phyloP scores from a whole-genome alignment of 176 grass and related monocot species.

The Cocos nucifera region DNA sequence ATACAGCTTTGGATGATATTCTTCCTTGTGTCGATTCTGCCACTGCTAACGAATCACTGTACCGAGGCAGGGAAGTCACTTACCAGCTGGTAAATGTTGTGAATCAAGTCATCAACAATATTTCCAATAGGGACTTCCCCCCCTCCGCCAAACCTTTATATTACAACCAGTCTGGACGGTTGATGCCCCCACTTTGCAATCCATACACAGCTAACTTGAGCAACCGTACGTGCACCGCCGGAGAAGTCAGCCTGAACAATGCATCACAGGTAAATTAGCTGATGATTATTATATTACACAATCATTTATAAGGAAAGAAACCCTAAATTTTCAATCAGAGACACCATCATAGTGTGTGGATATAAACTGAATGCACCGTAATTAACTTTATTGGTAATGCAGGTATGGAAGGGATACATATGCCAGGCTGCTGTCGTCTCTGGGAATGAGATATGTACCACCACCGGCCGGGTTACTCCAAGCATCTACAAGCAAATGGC shows the following conservation, averaged over 20 bases:
- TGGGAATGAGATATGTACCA: constrained; percentile 46
- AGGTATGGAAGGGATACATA: constrained; percentile 60
- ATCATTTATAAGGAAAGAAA: neutral
- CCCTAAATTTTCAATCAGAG: too few species aligned
- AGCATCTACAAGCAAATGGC: constrained; percentile 63
- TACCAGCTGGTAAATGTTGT: constrained; percentile 70
- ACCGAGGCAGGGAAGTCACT: constrained; percentile 71
- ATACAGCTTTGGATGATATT: constrained; percentile 78
- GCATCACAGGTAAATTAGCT: constrained; percentile 36
- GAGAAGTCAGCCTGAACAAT: constrained; percentile 48
- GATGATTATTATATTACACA: neutral
- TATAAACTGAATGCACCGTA: too few species aligned
- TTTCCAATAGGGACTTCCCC: constrained; percentile 69
- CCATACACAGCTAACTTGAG: constrained; percentile 59
- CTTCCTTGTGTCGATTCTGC: constrained; percentile 67
- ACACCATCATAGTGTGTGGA: too few species aligned
- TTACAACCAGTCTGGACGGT: constrained; percentile 80
- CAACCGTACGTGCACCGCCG: constrained; percentile 27
- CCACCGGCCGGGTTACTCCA: constrained; percentile 53
- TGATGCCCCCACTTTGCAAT: constrained; percentile 65
- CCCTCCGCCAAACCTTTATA: constrained; percentile 37
- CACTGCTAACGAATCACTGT: constrained; percentile 65
- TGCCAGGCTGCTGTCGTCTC: constrained; percentile 25
- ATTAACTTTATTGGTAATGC: neutral
- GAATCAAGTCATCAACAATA: constrained; percentile 80